Conservation (phyloP, 768 basidiomycete genomes). For the Pluteus cervinus region DNA sequence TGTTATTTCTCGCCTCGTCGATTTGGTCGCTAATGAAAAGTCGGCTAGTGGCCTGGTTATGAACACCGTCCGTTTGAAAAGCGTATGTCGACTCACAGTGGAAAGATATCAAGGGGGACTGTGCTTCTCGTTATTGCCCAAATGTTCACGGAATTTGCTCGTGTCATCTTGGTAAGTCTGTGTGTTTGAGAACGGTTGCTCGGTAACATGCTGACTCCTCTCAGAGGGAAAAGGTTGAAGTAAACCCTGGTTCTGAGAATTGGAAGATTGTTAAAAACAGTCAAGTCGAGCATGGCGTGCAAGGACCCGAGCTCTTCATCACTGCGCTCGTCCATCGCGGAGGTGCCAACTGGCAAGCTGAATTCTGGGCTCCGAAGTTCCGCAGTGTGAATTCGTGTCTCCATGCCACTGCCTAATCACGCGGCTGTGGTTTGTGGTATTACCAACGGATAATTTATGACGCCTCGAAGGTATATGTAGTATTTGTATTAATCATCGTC, state of each 20-base stretch:
- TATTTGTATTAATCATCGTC: too few species aligned
- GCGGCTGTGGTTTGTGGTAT: too few species aligned
- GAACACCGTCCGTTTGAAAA: conserved; percentile 27
- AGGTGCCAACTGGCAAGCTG: conserved; percentile 38
- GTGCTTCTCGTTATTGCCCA: conserved; percentile 24
- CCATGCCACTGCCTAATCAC: too few species aligned
- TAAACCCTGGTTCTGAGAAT: conserved; percentile 29
- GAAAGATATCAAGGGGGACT: conserved; percentile 22
- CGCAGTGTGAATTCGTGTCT: conserved; percentile 1
- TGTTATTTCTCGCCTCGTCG: background rate
- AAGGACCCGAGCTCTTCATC: conserved; percentile 29
- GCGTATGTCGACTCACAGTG: conserved; percentile 27
- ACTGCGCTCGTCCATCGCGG: conserved; percentile 31
- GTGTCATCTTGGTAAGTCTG: conserved; percentile 24
- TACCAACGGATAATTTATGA: too few species aligned
- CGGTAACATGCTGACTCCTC: too few species aligned
- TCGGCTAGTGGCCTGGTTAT: conserved; percentile 48
- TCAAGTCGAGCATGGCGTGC: conserved; percentile 12
- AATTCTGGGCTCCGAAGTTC: conserved; percentile 27
- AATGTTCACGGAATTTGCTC: conserved; percentile 23
- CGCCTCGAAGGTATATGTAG: too few species aligned
- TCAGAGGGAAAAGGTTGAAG: conserved; percentile 19
- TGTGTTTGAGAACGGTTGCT: too few species aligned
- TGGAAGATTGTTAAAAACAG: conserved; percentile 28
- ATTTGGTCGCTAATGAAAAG: background rate